These are phyloP conservation scores for Cystobasidium sp. DNA, from an alignment of 1,284 basidiomycete species.

Conservation along the genomic window DNA sequence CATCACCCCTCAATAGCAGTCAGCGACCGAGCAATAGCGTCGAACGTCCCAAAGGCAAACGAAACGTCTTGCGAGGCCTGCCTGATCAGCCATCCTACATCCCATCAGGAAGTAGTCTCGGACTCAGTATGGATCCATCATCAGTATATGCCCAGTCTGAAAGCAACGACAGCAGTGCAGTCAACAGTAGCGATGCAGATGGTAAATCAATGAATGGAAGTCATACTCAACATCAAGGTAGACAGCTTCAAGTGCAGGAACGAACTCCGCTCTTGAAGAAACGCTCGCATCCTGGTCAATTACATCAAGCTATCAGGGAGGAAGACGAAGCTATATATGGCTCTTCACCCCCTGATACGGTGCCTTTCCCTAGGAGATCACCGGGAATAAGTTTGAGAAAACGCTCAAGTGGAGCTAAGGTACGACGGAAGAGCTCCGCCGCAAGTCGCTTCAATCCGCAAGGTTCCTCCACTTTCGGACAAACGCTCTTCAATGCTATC, in stretches of 20 bases:
- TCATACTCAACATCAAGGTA: background rate
- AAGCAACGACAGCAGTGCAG: slow-evolving; percentile 5
- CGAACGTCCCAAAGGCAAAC: background rate
- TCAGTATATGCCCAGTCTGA: background rate
- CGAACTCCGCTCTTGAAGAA: slow-evolving; percentile 30
- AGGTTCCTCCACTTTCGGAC: slow-evolving; percentile 49
- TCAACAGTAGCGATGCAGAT: slow-evolving; percentile 10
- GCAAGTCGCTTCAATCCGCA: slow-evolving; percentile 8
- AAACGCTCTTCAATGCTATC: slow-evolving; percentile 78
- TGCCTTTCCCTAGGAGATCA: slow-evolving; percentile 32
- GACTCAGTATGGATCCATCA: slow-evolving; percentile 5
- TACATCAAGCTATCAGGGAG: background rate
- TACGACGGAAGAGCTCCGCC: slow-evolving; percentile 8
- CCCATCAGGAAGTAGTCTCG: slow-evolving; percentile 12
- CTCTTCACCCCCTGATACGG: slow-evolving; percentile 41
- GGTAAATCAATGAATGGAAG: background rate
- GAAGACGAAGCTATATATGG: slow-evolving; percentile 26
- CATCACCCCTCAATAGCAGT: background rate
- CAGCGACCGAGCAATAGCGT: background rate
- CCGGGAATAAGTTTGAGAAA: slow-evolving; percentile 16
- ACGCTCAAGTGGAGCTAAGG: slow-evolving; percentile 13
- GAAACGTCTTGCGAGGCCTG: background rate
- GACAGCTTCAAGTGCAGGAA: slow-evolving; percentile 8
- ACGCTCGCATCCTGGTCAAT: slow-evolving; percentile 2
- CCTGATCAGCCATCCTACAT: background rate